phyloP scores from a whole-genome alignment of 1,284 basidiomycete genomes.

The Baeospora myosura region DNA sequence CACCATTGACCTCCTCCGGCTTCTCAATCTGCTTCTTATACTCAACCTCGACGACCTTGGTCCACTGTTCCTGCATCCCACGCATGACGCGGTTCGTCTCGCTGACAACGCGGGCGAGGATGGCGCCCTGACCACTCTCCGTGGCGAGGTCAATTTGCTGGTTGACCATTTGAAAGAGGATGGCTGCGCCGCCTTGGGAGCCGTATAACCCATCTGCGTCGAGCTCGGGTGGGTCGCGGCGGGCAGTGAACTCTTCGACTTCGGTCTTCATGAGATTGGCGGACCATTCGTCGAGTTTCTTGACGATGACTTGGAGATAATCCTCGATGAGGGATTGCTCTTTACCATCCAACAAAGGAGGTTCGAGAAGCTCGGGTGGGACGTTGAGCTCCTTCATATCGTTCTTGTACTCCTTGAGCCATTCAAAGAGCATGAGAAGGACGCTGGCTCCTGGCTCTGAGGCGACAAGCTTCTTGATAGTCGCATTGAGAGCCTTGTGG shows the following conservation, averaged over 20 bases:
- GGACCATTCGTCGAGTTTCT: constrained; percentile 97
- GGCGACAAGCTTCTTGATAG: constrained; percentile 66
- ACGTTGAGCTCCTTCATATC: constrained; percentile 93
- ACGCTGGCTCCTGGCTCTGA: constrained; percentile 82
- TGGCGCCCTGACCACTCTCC: constrained; percentile 92
- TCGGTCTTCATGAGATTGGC: constrained; percentile 91
- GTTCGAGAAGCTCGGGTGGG: constrained; percentile 75
- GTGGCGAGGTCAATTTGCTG: constrained; percentile 94
- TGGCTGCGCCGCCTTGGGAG: constrained; percentile 80
- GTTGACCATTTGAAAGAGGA: constrained; percentile 98
- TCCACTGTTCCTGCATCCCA: constrained; percentile 85
- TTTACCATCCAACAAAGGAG: constrained; percentile 87
- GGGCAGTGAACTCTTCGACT: constrained; percentile 74
- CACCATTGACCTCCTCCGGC: constrained; percentile 82
- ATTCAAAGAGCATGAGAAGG: constrained; percentile 82
- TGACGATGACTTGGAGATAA: constrained; percentile 88
- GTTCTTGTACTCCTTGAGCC: constrained; percentile 92
- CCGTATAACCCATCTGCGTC: constrained; percentile 88
- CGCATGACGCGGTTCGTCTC: constrained; percentile 90
- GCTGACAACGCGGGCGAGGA: constrained; percentile 85
- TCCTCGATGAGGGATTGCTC: constrained; percentile 93
- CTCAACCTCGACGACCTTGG: constrained; percentile 77
- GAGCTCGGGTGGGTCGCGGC: constrained; percentile 82
- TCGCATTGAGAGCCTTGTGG: constrained; percentile 81
- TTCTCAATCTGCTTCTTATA: constrained; percentile 84